Evolutionary conservation across 2,329 filamentous ascomycete genomes (phyloP).

Genomic region (Ambrosiella cleistominuta): DNA sequence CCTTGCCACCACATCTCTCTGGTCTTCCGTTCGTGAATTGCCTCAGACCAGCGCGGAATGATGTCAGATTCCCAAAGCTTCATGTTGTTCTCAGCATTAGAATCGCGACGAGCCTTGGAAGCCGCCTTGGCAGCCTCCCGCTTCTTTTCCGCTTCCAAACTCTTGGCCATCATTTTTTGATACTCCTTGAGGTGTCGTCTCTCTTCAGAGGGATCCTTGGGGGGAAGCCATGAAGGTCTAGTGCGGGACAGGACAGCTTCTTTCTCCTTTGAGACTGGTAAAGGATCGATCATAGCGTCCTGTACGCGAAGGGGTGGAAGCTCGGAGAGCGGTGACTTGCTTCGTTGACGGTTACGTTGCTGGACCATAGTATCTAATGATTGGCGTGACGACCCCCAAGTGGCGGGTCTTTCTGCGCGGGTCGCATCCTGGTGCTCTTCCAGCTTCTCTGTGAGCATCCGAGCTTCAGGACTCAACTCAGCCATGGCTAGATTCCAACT

Average conservation of each 20-base stretch:
- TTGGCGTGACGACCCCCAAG: slow-evolving; percentile 14
- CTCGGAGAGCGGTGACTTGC: slow-evolving; percentile 40
- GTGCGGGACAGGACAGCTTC: slow-evolving; percentile 68
- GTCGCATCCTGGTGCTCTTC: slow-evolving; percentile 55
- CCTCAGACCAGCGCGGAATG: slow-evolving; percentile 56
- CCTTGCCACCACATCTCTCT: slow-evolving; percentile 72
- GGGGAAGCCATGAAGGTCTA: slow-evolving; percentile 67
- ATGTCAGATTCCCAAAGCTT: slow-evolving; percentile 61
- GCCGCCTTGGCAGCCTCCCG: slow-evolving; percentile 35
- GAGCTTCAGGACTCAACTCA: slow-evolving; percentile 54
- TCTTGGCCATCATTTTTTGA: slow-evolving; percentile 60
- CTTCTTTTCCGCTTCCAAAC: slow-evolving; percentile 40
- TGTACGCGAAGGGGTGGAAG: slow-evolving; percentile 52
- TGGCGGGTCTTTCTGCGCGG: slow-evolving; percentile 16
- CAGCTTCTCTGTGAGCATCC: slow-evolving; percentile 59
- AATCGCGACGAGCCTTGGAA: slow-evolving; percentile 36
- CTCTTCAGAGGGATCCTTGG: slow-evolving; percentile 81
- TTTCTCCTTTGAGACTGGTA: slow-evolving; percentile 74
- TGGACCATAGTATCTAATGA: slow-evolving; percentile 12
- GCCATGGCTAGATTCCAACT: slow-evolving; percentile 59
- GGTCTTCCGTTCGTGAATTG: slow-evolving; percentile 50
- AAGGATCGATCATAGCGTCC: slow-evolving; percentile 68
- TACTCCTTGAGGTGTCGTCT: slow-evolving; percentile 73
- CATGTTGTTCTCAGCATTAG: slow-evolving; percentile 35
- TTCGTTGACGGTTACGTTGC: slow-evolving; percentile 17